Evolutionary conservation across 495 filamentous ascomycete genomes (phyloP), one percentile per base, ranked within the genome.

Genomic region (Antarctomyces pellizariae): DNA sequence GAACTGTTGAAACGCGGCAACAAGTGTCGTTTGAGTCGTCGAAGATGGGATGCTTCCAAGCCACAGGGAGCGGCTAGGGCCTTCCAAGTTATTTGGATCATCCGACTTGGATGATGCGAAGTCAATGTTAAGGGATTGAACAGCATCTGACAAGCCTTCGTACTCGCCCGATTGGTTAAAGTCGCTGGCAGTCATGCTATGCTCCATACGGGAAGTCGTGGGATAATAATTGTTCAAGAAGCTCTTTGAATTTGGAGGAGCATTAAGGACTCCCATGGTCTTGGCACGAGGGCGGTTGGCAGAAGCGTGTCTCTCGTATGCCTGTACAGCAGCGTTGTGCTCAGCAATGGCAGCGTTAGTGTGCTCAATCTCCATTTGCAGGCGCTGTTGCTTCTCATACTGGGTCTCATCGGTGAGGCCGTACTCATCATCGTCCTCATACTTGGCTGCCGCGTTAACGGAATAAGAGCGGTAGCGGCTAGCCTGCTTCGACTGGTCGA

Each of bases 41-140:
- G 86, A 97, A 6, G 84, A 72, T n/a, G 86, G 86, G 29, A 95
- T 92, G 42, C 80, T 92, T 28, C 86, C 86, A 32, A 97, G 79
- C 86, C 86, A 97, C 22, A 97, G 50, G 20, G 86, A 80, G 33
- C 82, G 68, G 10, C 86, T 95, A 10, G 89, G 83, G 8, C 72
- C 78, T 44, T 93, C 86, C 34, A 86, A 59, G 35, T 67, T 77
- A 36, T 64, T 61, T 32, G 90, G 79, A 28, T 90, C 75, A 27
- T 72, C 52, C 33, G 63, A 66, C 4, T 58, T 43, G 29, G 58
- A 67, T 41, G 64, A 67, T 24, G 54, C 56, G 27, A 59, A 53
- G n/a, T 61, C 64, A 14, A 90, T 54, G 29, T 75, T 69, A 62
- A 92, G 57, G 31, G 65, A 62, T 25, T 78, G 74, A 19, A 89